Evolutionary conservation across 2,329 filamentous ascomycete genomes (phyloP), one percentile per base, ranked within the genome.

Genomic region (Stachybotrys echinatus): DNA sequence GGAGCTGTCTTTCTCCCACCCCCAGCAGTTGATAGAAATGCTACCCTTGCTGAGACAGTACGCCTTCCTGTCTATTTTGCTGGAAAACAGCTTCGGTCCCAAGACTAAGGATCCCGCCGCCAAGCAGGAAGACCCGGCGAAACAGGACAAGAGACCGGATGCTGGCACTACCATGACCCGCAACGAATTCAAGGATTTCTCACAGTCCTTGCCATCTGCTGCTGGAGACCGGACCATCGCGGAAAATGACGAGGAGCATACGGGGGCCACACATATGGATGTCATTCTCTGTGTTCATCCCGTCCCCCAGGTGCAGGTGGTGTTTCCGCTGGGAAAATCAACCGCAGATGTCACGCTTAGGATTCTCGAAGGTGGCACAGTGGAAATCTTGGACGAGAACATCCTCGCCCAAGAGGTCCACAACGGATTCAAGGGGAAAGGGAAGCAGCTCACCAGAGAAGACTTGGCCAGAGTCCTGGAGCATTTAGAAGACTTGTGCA

Each of bases 21-120:
- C 89, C 0, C 80, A 83, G 46, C 88, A 95, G 61, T 71, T 95
- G 4, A 72, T 92, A 6, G 77, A 81, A 48, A 81, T 92, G 61
- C 74, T 95, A n/a, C 88, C 89, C 0, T 73, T 78, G 4, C 72
- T 94, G 17, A 77, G 89, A 14, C 89, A 94, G 63, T 94, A 89
- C 61, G 85, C 86, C 0, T 83, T 87, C 55, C 71, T 89, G 5
- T 82, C 82, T 2, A 80, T 74, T 0, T 66, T 94, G 3, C 73
- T 92, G 4, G 71, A 76, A 49, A 81, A 79, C 46, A 82, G 77
- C 50, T 87, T 89, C 59, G 73, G 71, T 34, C 61, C 68, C 4
- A 64, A 61, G 43, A 65, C 59, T 6, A 55, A 57, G 10, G 58
- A 62, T 31, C 50, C 55, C 20, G 50, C 55, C 10, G 50, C 48